phyloP scores from a whole-genome alignment of 2,329 filamentous ascomycete species.

The Dactylellina sp. region DNA sequence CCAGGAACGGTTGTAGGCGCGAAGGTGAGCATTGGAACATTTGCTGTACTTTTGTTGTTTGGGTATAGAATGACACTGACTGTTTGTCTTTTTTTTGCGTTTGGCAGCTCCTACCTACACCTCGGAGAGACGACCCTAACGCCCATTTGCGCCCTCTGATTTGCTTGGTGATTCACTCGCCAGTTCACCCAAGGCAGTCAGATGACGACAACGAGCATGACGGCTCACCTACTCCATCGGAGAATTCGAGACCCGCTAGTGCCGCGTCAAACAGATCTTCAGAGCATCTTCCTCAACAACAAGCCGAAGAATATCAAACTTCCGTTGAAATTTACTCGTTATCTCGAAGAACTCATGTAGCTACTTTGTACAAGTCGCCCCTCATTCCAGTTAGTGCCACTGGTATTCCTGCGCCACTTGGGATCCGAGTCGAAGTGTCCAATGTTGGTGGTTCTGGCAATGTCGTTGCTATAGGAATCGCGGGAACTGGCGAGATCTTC shows the following conservation, averaged over 20 bases:
- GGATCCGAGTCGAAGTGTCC: conserved; percentile 59
- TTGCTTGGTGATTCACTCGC: conserved; percentile 60
- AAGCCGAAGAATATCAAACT: conserved; percentile 60
- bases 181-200: conserved; percentile 50
- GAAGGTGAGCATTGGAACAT: too few relatives aligned
- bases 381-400: conserved; percentile 58
- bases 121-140: conserved; percentile 59
- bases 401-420: conserved; percentile 57
- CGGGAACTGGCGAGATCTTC: conserved; percentile 60
- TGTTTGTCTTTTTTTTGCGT: too few relatives aligned
- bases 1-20: conserved; percentile 62
- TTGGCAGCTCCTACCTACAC: conserved; percentile 60
- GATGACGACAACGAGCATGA: conserved; percentile 58
- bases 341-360: conserved; percentile 58
- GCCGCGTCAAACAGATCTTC: conserved; percentile 59
- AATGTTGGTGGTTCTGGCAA: conserved; percentile 56
- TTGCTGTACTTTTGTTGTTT: too few relatives aligned
- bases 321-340: conserved; percentile 61
- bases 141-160: conserved; percentile 60
- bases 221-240: conserved; percentile 59
- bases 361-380: conserved; percentile 60
- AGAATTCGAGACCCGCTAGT: conserved; percentile 60
- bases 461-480: conserved; percentile 59
- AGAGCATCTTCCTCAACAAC: conserved; percentile 54
- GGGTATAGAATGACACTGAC: too few relatives aligned